Percentiles rank a stretch among this genome's conserved stretches.
Conservation (phyloP, 225 moss, liverwort and hornwort species). For the Pseudoscleropodium purum region DNA sequence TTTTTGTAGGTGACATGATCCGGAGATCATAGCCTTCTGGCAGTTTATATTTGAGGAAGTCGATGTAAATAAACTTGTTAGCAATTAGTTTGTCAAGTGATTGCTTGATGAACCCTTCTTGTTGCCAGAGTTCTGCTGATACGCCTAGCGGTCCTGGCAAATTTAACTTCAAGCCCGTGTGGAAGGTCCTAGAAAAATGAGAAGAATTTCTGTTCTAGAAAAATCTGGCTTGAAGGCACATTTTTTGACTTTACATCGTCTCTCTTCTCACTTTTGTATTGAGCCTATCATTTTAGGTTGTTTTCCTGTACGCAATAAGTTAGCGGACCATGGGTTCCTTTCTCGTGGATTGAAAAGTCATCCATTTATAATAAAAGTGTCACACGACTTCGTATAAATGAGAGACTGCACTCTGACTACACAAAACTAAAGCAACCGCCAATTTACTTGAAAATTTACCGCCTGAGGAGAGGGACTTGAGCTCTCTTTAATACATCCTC, state of each 20-base stretch:
- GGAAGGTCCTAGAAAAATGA: not conserved
- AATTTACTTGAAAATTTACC: not conserved
- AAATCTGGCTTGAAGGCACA: not conserved
- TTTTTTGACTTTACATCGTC: not conserved
- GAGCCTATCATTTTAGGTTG: not conserved
- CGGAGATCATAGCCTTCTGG: not conserved
- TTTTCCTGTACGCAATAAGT: not conserved
- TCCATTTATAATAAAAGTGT: not conserved
- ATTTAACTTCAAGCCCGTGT: not conserved
- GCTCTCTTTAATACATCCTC: not conserved
- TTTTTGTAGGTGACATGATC: not conserved
- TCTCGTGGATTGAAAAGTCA: not conserved
- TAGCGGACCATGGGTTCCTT: not conserved
- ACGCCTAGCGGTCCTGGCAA: not conserved
- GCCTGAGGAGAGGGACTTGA: not conserved
- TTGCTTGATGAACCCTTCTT: constrained; percentile 14
- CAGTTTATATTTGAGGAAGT: not conserved
- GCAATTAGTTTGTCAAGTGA: constrained; percentile 4
- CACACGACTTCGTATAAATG: too few relatives aligned
- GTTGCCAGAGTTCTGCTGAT: not conserved
- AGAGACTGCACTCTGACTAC: not conserved
- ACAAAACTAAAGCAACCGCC: not conserved
- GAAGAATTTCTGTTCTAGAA: too few relatives aligned
- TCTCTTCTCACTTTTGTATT: not conserved
- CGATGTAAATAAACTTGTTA: constrained; percentile 16